Conservation (phyloP, 345 rosid genomes). For the Euphorbia peplus region DNA sequence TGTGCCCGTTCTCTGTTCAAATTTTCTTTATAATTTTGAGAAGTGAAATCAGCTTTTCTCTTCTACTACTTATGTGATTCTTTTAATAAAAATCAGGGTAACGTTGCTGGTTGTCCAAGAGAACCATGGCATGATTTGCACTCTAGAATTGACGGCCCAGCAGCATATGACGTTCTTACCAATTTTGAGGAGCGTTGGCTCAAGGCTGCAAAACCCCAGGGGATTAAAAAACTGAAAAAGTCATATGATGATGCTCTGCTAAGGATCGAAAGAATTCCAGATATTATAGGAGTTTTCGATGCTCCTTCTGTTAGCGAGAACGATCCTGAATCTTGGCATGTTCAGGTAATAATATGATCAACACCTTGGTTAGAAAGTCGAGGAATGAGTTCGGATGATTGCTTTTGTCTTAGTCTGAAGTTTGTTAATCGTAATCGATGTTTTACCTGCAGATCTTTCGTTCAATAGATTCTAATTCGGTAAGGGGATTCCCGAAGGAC, state of each 20-base stretch:
- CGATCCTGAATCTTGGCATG: conserved; percentile 85
- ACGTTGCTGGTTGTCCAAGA: conserved; percentile 68
- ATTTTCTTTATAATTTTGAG: not conserved
- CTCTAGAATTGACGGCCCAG: conserved; percentile 89
- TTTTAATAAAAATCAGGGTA: conserved; percentile 43
- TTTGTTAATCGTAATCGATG: not conserved
- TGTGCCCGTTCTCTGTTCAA: too few relatives aligned
- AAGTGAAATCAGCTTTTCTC: not conserved
- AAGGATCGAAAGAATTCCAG: conserved; percentile 72
- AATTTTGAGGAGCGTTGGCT: conserved; percentile 95
- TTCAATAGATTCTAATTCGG: conserved; percentile 90
- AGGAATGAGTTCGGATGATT: conserved; percentile 2
- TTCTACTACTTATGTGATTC: not conserved
- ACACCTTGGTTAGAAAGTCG: conserved; percentile 11
- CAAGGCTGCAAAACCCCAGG: conserved; percentile 74
- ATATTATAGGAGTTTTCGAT: conserved; percentile 62
- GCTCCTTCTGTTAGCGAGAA: conserved; percentile 39
- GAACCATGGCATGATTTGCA: conserved; percentile 99
- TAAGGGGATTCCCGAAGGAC: conserved; percentile 85
- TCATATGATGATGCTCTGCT: conserved; percentile 86
- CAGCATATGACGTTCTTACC: conserved; percentile 88
- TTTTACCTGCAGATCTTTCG: conserved; percentile 66
- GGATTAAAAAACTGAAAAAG: conserved; percentile 66
- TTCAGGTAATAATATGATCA: conserved; percentile 55
- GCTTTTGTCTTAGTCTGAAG: conserved; percentile 1